Conservation (phyloP, 129 eudicot genomes). For the Escallonia herrerae region DNA sequence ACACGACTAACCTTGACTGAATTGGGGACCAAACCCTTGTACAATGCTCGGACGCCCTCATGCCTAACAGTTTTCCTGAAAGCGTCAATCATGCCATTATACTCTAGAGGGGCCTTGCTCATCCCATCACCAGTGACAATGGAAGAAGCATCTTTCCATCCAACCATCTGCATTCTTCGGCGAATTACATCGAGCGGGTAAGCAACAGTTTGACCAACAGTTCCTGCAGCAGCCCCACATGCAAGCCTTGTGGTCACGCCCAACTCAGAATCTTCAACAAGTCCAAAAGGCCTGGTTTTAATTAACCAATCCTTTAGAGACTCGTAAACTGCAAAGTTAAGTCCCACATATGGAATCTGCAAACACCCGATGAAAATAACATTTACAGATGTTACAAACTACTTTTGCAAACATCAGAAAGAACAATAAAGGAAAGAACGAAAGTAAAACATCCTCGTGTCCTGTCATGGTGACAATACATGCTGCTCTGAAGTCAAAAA, state of each 20-base stretch:
- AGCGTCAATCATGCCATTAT: constrained; percentile 87
- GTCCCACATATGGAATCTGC: constrained; percentile 96
- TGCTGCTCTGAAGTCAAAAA: no score
- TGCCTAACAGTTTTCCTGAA: constrained; percentile 80
- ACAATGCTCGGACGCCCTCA: constrained; percentile 87
- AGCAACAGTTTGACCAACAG: constrained; percentile 96
- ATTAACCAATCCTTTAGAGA: constrained; percentile 84
- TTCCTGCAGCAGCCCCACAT: constrained; percentile 96
- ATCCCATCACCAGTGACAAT: constrained; percentile 65
- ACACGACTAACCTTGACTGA: constrained; percentile 80
- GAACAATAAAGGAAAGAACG: no score
- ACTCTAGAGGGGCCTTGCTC: constrained; percentile 55
- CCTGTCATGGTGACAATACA: no score
- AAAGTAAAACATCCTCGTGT: no score
- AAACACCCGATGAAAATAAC: constrained; percentile 8
- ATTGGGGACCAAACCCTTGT: constrained; percentile 97
- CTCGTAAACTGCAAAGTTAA: constrained; percentile 92
- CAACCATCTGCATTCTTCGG: constrained; percentile 97
- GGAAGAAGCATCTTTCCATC: constrained; percentile 87
- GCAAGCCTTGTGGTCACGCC: constrained; percentile 81
- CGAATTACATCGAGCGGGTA: constrained; percentile 95
- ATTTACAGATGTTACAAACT: no score
- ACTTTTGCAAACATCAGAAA: no score
- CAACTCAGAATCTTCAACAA: constrained; percentile 55
- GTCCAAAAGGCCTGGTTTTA: constrained; percentile 63